These are phyloP conservation scores for Pholiota molesta DNA, from an alignment of 768 basidiomycete genomes.

Conservation along the genomic window DNA sequence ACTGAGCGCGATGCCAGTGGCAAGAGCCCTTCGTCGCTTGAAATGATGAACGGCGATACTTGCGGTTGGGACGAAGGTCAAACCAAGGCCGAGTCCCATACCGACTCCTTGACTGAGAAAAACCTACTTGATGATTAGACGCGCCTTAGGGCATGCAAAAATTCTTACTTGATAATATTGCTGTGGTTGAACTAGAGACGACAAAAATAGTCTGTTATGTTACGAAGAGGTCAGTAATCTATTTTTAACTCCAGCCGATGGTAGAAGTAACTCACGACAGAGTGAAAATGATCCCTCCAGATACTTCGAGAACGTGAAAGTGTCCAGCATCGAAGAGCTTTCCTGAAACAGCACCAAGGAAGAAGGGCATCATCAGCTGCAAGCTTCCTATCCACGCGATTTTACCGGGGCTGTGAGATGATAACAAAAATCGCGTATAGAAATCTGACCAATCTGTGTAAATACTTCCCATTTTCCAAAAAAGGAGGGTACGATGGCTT, in stretches of 20 bases:
- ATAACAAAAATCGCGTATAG: conserved; percentile 39
- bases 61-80: conserved; percentile 48
- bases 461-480: conserved; percentile 15
- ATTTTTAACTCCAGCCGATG: neutral
- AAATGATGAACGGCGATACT: conserved; percentile 46
- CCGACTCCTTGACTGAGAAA: conserved; percentile 58
- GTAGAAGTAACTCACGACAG: conserved; percentile 21
- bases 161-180: conserved; percentile 18
- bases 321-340: conserved; percentile 49
- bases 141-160: neutral
- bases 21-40: conserved; percentile 34
- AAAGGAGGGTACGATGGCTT: neutral
- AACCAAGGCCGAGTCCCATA: conserved; percentile 47
- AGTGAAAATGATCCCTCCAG: conserved; percentile 21
- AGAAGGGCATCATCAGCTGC: conserved; percentile 44
- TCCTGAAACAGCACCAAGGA: conserved; percentile 40
- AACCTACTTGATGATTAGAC: neutral
- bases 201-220: conserved; percentile 18
- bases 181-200: conserved; percentile 13
- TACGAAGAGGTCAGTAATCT: neutral
- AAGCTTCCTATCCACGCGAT: conserved; percentile 54
- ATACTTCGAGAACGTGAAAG: conserved; percentile 32
- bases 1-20: conserved; percentile 37
- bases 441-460: conserved; percentile 37
- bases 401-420: conserved; percentile 34